Conservation (phyloP, 1,284 basidiomycete species). For the Moniliella sp. region DNA sequence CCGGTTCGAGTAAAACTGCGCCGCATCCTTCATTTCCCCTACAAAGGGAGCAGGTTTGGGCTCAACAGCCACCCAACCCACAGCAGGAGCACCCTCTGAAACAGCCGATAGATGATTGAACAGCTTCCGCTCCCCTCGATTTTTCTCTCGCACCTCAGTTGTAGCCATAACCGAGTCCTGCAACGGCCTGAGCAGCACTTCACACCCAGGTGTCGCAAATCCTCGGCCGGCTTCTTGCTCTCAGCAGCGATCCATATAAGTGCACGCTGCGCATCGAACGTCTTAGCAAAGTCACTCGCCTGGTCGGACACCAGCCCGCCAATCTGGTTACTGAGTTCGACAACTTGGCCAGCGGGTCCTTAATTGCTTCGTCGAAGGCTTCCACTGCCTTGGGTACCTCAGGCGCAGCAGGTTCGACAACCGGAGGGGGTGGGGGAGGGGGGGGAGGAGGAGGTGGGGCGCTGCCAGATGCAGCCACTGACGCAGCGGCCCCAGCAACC, state of each 20-base stretch:
- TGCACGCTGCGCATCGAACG: too few relatives aligned
- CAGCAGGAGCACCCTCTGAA: conserved; percentile 58
- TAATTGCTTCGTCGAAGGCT: conserved; percentile 54
- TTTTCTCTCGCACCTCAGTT: conserved; percentile 57
- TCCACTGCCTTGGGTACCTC: conserved; percentile 44
- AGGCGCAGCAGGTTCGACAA: conserved; percentile 4
- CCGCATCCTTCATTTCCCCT: conserved; percentile 64
- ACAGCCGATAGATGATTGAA: conserved; percentile 59
- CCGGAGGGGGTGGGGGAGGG: too few relatives aligned
- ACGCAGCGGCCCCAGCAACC: conserved; percentile 2
- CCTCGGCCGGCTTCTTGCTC: too few relatives aligned
- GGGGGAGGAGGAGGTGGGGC: conserved; percentile 2
- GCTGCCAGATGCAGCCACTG: not conserved
- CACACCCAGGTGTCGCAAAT: conserved; percentile 44
- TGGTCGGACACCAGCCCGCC: conserved; percentile 45
- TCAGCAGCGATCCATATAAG: too few relatives aligned
- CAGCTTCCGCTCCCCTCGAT: conserved; percentile 62
- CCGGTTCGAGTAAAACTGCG: conserved; percentile 71
- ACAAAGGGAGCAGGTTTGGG: conserved; percentile 64
- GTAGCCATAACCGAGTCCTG: conserved; percentile 54
- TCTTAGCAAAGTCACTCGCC: too few relatives aligned
- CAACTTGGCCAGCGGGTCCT: conserved; percentile 53
- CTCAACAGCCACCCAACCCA: conserved; percentile 71
- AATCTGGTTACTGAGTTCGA: conserved; percentile 52
- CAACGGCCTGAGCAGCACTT: conserved; percentile 49